Base-by-base conservation (phyloP, 805 yeast genomes). In the Kodamaea hsintzibuensis region DNA sequence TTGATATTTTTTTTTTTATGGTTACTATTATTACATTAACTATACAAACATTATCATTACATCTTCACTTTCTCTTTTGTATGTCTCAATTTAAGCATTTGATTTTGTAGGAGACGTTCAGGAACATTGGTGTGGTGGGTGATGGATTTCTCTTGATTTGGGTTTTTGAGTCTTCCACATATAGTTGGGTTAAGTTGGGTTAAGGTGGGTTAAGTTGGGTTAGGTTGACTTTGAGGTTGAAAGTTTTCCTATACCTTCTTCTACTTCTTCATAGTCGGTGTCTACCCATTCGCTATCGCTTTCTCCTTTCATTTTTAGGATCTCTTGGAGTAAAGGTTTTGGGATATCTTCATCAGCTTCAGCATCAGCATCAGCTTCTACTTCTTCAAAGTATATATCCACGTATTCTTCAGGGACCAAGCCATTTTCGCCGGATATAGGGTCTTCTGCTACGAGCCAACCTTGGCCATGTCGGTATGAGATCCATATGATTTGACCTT, bases 391-490 rank as follows among this genome's bases (percentile, higher is more conserved):
- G 37, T 70, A 44, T 4, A 81, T 67, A 53, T 89, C 87, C 30
- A 95, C 97, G 63, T 92, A 95, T 62, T 89, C 97, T 63, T 92
- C 96, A 1, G 99, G 99, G 5, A 95, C 96, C 50, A 95, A 80
- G 1, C 99, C 99, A 10, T 96, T 89, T 57, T 85, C 88, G 1
- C 90, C 91, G 2, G 88, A 79, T 25, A 65, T 77, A 1, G 89
- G 86, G 63, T 91, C 91, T 61, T 83, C 85, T 0, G 98, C 98
- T 50, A 95, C 98, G 2, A 95, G 79, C 99, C 99, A 95, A 7
- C 99, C 99, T 68, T 93, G 98, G 22, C 98, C 98, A 68, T 93
- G 97, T 54, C 96, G 83, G 68, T 92, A 93, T 55, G 87, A 84
- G 30, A 95, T 88, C 82, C 91, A 86, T 1, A 95, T 83, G 12